Evolutionary conservation across 1,284 basidiomycete species (phyloP).

Genomic region (Pholiota adiposa): DNA sequence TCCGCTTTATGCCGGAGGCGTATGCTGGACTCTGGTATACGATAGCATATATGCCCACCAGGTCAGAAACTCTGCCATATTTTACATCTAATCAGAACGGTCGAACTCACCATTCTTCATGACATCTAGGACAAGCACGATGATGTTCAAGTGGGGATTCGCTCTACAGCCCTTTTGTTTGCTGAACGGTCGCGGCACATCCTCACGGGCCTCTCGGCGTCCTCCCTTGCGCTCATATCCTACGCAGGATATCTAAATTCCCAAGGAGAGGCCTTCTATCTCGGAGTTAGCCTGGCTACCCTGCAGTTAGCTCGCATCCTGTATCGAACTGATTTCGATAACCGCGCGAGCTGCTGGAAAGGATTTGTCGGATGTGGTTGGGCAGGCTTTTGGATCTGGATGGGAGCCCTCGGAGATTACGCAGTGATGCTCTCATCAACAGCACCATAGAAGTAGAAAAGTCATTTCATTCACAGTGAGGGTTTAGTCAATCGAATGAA

Average conservation of each 20-base stretch:
- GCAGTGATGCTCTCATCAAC: slow-evolving; percentile 34
- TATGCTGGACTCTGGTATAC: slow-evolving; percentile 95
- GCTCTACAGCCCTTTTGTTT: slow-evolving; percentile 94
- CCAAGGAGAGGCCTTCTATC: slow-evolving; percentile 81
- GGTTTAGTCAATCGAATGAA: neutral
- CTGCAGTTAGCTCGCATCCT: slow-evolving; percentile 85
- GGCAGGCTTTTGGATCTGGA: slow-evolving; percentile 89
- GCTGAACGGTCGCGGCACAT: slow-evolving; percentile 78
- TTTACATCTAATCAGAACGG: no score
- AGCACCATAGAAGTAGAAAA: slow-evolving; percentile 3
- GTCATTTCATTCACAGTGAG: neutral
- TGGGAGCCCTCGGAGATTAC: slow-evolving; percentile 85
- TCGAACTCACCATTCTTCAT: slow-evolving; percentile 3
- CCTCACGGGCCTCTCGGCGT: slow-evolving; percentile 74
- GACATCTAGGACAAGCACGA: slow-evolving; percentile 84
- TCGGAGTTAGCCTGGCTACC: slow-evolving; percentile 76
- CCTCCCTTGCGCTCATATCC: slow-evolving; percentile 77
- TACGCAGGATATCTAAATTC: slow-evolving; percentile 82
- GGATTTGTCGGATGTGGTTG: slow-evolving; percentile 91
- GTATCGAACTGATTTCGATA: slow-evolving; percentile 79
- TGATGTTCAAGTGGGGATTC: slow-evolving; percentile 89
- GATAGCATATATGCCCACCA: slow-evolving; percentile 99
- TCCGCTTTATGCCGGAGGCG: slow-evolving; percentile 89
- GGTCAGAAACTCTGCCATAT: slow-evolving; percentile 53
- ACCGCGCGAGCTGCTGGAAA: slow-evolving; percentile 86